A percentile compares a stretch with the other conserved stretches of the same genome.
Evolutionary conservation across 495 filamentous ascomycete species (phyloP).

Genomic region (Rhizodiscina lignyota): DNA sequence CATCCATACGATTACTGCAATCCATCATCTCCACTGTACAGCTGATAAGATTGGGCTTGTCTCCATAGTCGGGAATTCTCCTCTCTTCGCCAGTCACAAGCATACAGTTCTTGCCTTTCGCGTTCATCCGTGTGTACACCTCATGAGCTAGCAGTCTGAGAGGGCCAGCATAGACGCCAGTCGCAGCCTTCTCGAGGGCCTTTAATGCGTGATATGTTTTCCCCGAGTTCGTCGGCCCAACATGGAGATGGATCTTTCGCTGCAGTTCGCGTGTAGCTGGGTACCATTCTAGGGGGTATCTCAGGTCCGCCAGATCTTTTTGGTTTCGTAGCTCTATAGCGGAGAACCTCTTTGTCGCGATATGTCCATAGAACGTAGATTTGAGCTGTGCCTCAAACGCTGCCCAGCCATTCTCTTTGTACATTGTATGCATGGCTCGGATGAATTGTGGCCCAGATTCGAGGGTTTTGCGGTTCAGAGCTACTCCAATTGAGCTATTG

Average conservation of each 20-base stretch:
- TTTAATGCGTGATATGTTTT: constrained; percentile 94
- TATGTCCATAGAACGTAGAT: constrained; percentile 39
- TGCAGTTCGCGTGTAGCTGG: constrained; percentile 61
- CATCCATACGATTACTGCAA: constrained; percentile 51
- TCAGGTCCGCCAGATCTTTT: constrained; percentile 53
- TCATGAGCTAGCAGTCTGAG: constrained; percentile 86
- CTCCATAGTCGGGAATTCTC: constrained; percentile 32
- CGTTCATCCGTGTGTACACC: constrained; percentile 66
- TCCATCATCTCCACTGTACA: constrained; percentile 97
- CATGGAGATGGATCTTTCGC: constrained; percentile 78
- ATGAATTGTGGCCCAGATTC: too few species aligned
- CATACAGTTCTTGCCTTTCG: constrained; percentile 54
- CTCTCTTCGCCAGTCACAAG: constrained; percentile 87
- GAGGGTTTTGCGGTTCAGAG: too few species aligned
- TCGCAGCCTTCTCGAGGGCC: constrained; percentile 56
- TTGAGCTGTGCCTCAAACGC: constrained; percentile 38
- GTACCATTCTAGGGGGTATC: constrained; percentile 84
- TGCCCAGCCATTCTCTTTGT: too few species aligned
- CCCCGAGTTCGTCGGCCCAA: constrained; percentile 95
- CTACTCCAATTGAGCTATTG: too few species aligned
- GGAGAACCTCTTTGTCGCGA: constrained; percentile 28
- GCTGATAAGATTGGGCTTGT: constrained; percentile 39
- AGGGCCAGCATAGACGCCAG: constrained; percentile 83
- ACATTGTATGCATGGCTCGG: too few species aligned
- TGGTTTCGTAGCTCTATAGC: constrained; percentile 37